Base-by-base conservation (phyloP, 108 stramenopile genomes). In the Fistulifera pelliculosa region DNA sequence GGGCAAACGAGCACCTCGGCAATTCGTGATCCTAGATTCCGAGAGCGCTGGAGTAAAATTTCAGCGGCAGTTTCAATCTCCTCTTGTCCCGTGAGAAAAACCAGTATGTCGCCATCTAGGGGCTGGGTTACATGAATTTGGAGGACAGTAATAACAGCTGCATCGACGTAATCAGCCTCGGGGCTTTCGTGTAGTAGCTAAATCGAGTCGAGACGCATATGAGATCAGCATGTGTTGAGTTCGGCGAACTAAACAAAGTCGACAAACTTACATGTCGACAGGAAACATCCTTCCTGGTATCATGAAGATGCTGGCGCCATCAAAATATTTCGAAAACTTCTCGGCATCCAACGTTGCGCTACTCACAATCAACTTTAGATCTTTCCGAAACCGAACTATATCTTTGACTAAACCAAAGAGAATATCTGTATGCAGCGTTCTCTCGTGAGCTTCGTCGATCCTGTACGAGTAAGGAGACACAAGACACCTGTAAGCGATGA, bases 161-260 rank as follows among this genome's bases (percentile, higher is more conserved):
- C 99, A 66, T 98, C 99, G 21, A 99, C 90, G 56, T 98, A 99
- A 62, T 99, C 97, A 7, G 99, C 97, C 70, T 99, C 99, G 17
- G 99, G 99, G 95, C 85, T 66, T 98, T 98, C 4, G 99, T 99
- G 77, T 98, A 98, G 55, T 93, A 81, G 49, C 31, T 35, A 8
- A 35, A 97, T 90, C 38, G 94, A 93, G 0, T 94, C 87, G 10
- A 84, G 82, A 63, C 79, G 89, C 81, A 85, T 89, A 38, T 90
- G 56, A 19, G 23, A 40, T 3, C 47, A 47, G 3, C 17, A 19
- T 6, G 6, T 16, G 2, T 47, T 19, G 31, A 4, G 7, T 41
- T 13, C 17, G 3, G 12, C 3, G 28, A 61, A 52, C 19, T n/a
- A 8, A 35, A 35, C 31, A 6, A 35, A 35, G 3, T 3, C 31